Evolutionary conservation across 2,329 filamentous ascomycete species (phyloP), one percentile per base, ranked within the genome.

Genomic region (Aureobasidium leucospermi): DNA sequence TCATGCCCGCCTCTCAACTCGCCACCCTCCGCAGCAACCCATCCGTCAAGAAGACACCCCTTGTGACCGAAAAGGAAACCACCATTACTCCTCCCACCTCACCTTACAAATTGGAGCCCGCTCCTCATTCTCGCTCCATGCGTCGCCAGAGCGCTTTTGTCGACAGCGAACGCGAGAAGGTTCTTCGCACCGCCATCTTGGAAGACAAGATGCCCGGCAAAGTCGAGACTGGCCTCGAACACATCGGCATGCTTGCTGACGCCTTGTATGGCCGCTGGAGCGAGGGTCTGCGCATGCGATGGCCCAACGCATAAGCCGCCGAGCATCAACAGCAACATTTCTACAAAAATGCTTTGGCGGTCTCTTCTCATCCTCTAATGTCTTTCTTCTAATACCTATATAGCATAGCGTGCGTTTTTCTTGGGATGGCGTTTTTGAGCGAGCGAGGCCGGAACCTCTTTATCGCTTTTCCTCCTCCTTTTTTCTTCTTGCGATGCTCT

Each of bases 251-350:
- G 70, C 79, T 97, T 39, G 90, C 89, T 1, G 91, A 96, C 71
- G 89, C 96, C 19, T 81, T 99, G 19, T 97, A 96, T 74, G 85
- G 86, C 15, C 84, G 93, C 45, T 99, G 94, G 94, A 85, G 87
- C 2, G 89, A 95, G 61, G 91, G 90, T 1, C 76, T 97, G 67
- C 85, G 86, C 64, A 68, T 63, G 31, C 66, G 76, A 46, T 80
- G 78, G 78, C 59, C 59, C 16, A 36, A 58, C 13, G 39, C 52
- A 19, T 61, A 49, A 42, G 23, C 13, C 11, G 39, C 13, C 16
- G 7, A 48, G 9, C 5, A 15, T 2, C 28, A 32, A 15, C 43
- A 23, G 3, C 23, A 23, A 23, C 19, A 23, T 23, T 2, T 23
- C 23, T 23, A 23, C 23, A 3, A 23, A 23, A 23, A 11, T 46